phyloP scores from a whole-genome alignment of 441 rosid genomes.

The Populus tomentosa region DNA sequence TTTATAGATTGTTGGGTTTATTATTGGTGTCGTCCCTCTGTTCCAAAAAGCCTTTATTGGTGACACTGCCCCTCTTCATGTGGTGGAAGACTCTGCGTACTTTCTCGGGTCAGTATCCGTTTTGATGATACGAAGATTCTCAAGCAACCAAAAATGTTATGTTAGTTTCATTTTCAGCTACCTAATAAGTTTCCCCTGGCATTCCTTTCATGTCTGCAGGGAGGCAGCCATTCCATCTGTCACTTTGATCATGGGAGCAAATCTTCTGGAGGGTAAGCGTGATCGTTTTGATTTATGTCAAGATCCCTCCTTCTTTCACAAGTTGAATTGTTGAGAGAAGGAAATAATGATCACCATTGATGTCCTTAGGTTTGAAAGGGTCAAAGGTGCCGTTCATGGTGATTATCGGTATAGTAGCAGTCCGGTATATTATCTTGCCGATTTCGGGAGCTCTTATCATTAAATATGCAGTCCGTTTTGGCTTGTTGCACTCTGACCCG shows the following conservation, averaged over 20 bases:
- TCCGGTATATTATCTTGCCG: conserved; percentile 33
- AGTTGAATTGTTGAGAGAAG: neutral
- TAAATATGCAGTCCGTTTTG: conserved; percentile 37
- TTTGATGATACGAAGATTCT: neutral
- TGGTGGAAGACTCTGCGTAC: conserved; percentile 27
- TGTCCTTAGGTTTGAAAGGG: conserved; percentile 32
- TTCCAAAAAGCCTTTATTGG: conserved; percentile 31
- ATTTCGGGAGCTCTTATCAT: conserved; percentile 28
- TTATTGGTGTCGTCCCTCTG: conserved; percentile 25
- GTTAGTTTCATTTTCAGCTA: neutral
- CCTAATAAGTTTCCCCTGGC: neutral
- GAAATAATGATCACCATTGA: neutral
- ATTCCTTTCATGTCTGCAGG: conserved; percentile 12
- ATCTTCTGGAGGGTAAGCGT: conserved; percentile 37
- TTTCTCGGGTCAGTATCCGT: conserved; percentile 32
- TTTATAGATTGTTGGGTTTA: conserved; percentile 28
- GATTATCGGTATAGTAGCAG: conserved; percentile 26
- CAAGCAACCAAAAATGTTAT: neutral
- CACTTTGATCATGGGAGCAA: conserved; percentile 38
- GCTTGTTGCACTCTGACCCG: conserved; percentile 49
- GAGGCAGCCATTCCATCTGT: conserved; percentile 42
- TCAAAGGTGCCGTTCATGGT: neutral
- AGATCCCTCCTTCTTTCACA: neutral
- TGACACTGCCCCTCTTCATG: conserved; percentile 36
- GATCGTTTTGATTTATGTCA: neutral